These are phyloP conservation scores for Inga laurina DNA, from an alignment of 306 rosid genomes.

Conservation along the genomic window DNA sequence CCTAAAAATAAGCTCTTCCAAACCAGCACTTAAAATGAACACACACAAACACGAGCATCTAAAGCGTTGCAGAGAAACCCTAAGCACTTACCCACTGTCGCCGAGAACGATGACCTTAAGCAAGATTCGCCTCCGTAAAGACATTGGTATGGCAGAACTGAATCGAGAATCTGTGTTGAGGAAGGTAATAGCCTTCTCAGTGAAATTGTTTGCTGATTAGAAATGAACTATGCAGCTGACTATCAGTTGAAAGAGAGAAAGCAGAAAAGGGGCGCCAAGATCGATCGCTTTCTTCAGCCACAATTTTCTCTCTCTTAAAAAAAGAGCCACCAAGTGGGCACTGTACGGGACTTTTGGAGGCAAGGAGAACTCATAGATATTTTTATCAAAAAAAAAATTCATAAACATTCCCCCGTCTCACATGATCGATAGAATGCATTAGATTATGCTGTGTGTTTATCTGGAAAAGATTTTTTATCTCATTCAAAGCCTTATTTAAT, in stretches of 20 bases:
- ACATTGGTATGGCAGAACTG: conserved; percentile 53
- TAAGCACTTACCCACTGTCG: conserved; percentile 78
- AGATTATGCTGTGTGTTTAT: no score
- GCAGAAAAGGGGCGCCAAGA: conserved; percentile 49
- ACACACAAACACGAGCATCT: not conserved
- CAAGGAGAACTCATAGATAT: not conserved
- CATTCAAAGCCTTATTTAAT: no score
- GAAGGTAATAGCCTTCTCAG: not conserved
- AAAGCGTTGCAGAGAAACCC: conserved; percentile 28
- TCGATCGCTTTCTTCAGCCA: conserved; percentile 40
- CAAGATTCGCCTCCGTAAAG: conserved; percentile 88
- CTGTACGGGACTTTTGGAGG: not conserved
- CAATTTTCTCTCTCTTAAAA: not conserved
- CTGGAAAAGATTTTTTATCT: no score
- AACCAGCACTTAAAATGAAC: no score
- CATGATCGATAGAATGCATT: no score
- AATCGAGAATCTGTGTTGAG: not conserved
- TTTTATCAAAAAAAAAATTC: no score
- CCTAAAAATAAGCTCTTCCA: no score
- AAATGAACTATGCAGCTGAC: conserved; percentile 17
- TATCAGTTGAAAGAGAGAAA: conserved; percentile 3
- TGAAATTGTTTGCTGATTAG: not conserved
- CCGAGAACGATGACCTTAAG: conserved; percentile 99
- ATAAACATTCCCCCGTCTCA: no score
- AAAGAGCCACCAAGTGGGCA: not conserved